Conservation (phyloP, 805 yeast species). For the Yarrowia hollandica region DNA sequence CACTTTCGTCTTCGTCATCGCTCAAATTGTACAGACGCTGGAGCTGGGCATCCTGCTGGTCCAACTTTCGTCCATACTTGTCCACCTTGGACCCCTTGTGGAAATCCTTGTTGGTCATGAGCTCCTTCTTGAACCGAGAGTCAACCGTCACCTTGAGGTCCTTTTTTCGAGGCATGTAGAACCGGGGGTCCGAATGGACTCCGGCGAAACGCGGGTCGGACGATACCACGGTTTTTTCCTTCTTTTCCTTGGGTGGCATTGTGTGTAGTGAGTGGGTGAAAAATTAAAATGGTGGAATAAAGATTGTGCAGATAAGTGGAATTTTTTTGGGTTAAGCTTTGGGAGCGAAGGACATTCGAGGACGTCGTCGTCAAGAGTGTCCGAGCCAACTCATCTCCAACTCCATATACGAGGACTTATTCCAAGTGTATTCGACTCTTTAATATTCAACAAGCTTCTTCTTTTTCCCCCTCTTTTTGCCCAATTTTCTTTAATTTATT, state of each 20-base stretch:
- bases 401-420: too few relatives aligned
- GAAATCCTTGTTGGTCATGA: slow-evolving; percentile 59
- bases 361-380: too few relatives aligned
- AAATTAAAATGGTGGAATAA: not conserved
- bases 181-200: slow-evolving; percentile 85
- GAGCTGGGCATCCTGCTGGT: slow-evolving; percentile 51
- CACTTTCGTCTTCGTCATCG: slow-evolving; percentile 39
- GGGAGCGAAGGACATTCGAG: too few relatives aligned
- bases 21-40: slow-evolving; percentile 65
- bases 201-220: slow-evolving; percentile 75
- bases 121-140: slow-evolving; percentile 74
- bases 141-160: slow-evolving; percentile 77
- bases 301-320: slow-evolving; percentile 1
- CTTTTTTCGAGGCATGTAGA: slow-evolving; percentile 68
- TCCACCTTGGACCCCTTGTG: slow-evolving; percentile 64
- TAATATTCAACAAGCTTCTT: too few relatives aligned
- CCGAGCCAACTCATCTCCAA: too few relatives aligned
- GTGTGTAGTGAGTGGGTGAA: not conserved
- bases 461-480: too few relatives aligned
- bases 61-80: slow-evolving; percentile 79
- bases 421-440: too few relatives aligned
- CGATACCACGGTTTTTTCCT: slow-evolving; percentile 45
- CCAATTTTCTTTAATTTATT: too few relatives aligned
- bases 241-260: not conserved
- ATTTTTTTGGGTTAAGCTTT: not conserved